Percentiles rank a stretch among this genome's conserved stretches.
Conservation (phyloP, 352 stramenopile species). For the Phytophthora citrophthora region DNA sequence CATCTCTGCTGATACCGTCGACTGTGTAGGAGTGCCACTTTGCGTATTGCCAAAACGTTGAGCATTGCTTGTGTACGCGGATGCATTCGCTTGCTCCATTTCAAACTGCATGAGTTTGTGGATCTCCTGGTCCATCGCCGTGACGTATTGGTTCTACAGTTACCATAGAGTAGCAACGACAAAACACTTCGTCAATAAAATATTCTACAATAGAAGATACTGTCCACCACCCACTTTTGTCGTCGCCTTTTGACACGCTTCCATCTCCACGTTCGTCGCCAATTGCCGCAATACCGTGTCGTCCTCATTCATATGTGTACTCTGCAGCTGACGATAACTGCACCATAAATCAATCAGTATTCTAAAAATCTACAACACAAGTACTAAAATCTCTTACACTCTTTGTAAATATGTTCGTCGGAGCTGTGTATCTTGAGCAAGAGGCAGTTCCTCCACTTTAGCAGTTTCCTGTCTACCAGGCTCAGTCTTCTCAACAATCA, state of each 20-base stretch:
- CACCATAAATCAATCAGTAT: slow-evolving; percentile 1
- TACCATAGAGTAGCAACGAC: slow-evolving; percentile 6
- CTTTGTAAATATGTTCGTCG: slow-evolving; percentile 36
- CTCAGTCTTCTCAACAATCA: slow-evolving; percentile 3
- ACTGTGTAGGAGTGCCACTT: slow-evolving; percentile 9
- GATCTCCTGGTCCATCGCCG: slow-evolving; percentile 65
- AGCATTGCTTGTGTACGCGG: slow-evolving; percentile 9
- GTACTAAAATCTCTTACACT: slow-evolving; percentile 27
- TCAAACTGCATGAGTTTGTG: slow-evolving; percentile 68
- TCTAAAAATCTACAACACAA: not conserved
- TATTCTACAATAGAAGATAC: slow-evolving; percentile 20
- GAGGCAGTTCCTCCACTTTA: slow-evolving; percentile 15
- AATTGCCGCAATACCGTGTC: slow-evolving; percentile 55
- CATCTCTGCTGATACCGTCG: slow-evolving; percentile 14
- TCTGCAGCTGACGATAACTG: slow-evolving; percentile 74
- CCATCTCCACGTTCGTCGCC: slow-evolving; percentile 77
- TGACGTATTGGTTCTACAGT: slow-evolving; percentile 60
- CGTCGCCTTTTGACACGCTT: slow-evolving; percentile 53
- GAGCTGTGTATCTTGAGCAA: slow-evolving; percentile 30
- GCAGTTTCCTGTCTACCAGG: not conserved
- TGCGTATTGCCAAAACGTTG: slow-evolving; percentile 25
- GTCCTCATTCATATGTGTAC: slow-evolving; percentile 62
- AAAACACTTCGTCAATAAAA: slow-evolving; percentile 5
- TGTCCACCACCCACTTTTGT: slow-evolving; percentile 50
- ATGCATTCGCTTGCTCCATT: slow-evolving; percentile 28